phyloP scores from a whole-genome alignment of 139 green algal genomes.

The Spirogloea muscicola region DNA sequence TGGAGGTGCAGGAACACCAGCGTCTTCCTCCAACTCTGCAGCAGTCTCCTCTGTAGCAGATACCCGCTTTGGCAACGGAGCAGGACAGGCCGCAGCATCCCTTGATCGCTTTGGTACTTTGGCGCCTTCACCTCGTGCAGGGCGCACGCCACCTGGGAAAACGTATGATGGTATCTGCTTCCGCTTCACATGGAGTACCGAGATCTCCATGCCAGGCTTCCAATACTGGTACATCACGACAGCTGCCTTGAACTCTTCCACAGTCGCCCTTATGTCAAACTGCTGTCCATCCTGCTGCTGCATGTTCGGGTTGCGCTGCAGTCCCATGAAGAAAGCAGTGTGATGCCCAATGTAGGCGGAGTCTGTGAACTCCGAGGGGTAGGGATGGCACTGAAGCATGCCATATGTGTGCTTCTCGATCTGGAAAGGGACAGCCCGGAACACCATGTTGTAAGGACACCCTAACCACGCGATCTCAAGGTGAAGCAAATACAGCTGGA shows the following conservation, averaged over 20 bases:
- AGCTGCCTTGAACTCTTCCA: conserved; percentile 64
- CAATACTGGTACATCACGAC: conserved; percentile 53
- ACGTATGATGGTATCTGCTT: conserved; percentile 54
- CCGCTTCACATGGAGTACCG: conserved; percentile 59
- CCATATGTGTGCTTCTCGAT: conserved; percentile 58
- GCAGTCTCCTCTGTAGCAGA: too few relatives aligned
- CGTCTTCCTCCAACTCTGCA: too few relatives aligned
- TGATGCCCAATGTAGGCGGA: not conserved
- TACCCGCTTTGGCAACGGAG: too few relatives aligned
- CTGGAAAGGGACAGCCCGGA: conserved; percentile 15
- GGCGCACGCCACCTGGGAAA: conserved; percentile 41
- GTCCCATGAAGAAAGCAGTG: conserved; percentile 66
- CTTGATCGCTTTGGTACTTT: too few relatives aligned
- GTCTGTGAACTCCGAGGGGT: conserved; percentile 56
- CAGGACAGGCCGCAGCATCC: too few relatives aligned
- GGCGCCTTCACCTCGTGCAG: not conserved
- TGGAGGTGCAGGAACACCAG: too few relatives aligned
- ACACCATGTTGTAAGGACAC: not conserved
- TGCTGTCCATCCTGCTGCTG: not conserved
- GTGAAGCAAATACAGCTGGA: too few relatives aligned
- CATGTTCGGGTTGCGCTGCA: conserved; percentile 60
- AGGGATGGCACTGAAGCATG: conserved; percentile 61
- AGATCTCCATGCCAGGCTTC: conserved; percentile 66
- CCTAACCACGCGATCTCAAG: too few relatives aligned
- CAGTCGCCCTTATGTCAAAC: conserved; percentile 66